Evolutionary conservation across 768 basidiomycete genomes (phyloP).

Genomic region (Boletus insuetus): DNA sequence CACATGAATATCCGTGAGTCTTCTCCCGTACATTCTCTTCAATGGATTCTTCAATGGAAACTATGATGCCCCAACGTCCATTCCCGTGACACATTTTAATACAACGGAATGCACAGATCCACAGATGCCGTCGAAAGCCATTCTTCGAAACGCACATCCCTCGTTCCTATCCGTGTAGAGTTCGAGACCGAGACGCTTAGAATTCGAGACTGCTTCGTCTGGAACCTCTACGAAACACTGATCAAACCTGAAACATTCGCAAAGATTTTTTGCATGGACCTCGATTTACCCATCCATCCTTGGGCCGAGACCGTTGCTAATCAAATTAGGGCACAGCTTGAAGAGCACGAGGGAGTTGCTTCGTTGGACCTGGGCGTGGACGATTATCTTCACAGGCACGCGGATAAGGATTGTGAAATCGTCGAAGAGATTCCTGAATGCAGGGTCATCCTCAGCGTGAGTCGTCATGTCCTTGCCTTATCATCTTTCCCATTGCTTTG

Average conservation of each 20-base stretch:
- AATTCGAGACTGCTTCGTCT: conserved; percentile 92
- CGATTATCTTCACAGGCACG: conserved; percentile 16
- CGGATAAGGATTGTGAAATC: conserved; percentile 38
- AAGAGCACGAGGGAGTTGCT: conserved; percentile 83
- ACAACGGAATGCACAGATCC: conserved; percentile 42
- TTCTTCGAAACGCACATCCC: conserved; percentile 49
- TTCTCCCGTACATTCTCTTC: conserved; percentile 5
- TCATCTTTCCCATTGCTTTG: conserved; percentile 12
- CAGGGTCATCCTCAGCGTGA: conserved; percentile 75
- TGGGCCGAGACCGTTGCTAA: conserved; percentile 80
- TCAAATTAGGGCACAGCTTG: conserved; percentile 87
- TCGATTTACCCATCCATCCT: conserved; percentile 64
- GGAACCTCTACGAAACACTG: conserved; percentile 89
- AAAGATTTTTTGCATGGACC: conserved; percentile 80
- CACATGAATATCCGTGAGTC: conserved; percentile 76
- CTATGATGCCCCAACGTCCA: conserved; percentile 7
- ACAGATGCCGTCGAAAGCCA: conserved; percentile 63
- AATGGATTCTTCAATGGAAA: conserved; percentile 3
- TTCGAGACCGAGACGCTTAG: conserved; percentile 90
- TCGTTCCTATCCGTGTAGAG: conserved; percentile 93
- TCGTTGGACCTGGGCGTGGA: conserved; percentile 66
- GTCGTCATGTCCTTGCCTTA: conserved; percentile 25
- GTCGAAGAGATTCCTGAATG: conserved; percentile 72
- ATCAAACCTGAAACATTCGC: conserved; percentile 88
- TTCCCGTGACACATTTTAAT: conserved; percentile 21